A percentile compares a stretch with the other conserved stretches of the same genome.
Evolutionary conservation across 2,329 filamentous ascomycete species (phyloP).

Genomic region (Cadophora gregata): DNA sequence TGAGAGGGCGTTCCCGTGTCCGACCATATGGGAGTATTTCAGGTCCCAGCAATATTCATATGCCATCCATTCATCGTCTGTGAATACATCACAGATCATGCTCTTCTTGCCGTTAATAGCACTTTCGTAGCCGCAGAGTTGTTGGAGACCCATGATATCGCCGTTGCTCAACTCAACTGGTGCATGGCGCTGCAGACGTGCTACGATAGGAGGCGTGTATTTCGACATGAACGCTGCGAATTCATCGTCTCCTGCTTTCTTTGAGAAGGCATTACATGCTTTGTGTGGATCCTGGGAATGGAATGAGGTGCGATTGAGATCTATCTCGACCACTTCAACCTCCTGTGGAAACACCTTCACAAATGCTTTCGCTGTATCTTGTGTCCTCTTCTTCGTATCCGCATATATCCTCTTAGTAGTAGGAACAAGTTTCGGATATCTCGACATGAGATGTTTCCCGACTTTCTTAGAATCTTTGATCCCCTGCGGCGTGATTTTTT

Average conservation of each 20-base stretch:
- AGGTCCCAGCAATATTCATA: slow-evolving; percentile 71
- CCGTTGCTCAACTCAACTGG: slow-evolving; percentile 66
- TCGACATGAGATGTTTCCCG: slow-evolving; percentile 38
- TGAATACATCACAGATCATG: slow-evolving; percentile 66
- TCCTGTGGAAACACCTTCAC: slow-evolving; percentile 39
- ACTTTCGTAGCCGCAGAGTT: slow-evolving; percentile 69
- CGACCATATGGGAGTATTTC: slow-evolving; percentile 68
- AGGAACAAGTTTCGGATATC: slow-evolving; percentile 40
- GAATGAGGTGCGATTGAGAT: slow-evolving; percentile 60
- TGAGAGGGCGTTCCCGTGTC: slow-evolving; percentile 64
- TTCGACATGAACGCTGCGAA: slow-evolving; percentile 51
- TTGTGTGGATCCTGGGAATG: slow-evolving; percentile 51
- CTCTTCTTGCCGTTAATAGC: slow-evolving; percentile 66
- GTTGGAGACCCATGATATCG: slow-evolving; percentile 70
- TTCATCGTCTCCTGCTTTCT: slow-evolving; percentile 39
- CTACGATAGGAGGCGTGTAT: slow-evolving; percentile 67
- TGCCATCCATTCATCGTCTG: slow-evolving; percentile 66
- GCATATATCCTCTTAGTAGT: slow-evolving; percentile 42
- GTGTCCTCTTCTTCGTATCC: slow-evolving; percentile 42
- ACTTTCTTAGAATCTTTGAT: slow-evolving; percentile 41
- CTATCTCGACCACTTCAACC: slow-evolving; percentile 41
- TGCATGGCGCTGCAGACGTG: slow-evolving; percentile 58
- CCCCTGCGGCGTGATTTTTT: slow-evolving; percentile 42
- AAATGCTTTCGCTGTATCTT: slow-evolving; percentile 42
- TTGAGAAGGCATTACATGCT: slow-evolving; percentile 62